Conservation (phyloP, 129 eudicot genomes). For the Helichrysum umbraculigerum region DNA sequence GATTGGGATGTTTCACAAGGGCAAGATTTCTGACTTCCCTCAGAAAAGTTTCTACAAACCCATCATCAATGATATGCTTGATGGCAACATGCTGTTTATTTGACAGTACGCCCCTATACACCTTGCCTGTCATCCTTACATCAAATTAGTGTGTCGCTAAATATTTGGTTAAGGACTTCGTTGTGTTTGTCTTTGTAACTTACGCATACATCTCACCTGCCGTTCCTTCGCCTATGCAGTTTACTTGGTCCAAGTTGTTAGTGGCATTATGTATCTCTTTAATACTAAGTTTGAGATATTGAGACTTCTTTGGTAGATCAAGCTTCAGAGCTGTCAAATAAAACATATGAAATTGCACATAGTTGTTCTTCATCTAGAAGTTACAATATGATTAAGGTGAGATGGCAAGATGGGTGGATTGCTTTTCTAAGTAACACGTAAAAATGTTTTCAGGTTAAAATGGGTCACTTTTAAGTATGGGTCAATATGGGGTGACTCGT, state of each 20-base stretch:
- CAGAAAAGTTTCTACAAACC: slow-evolving; percentile 50
- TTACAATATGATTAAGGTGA: slow-evolving; percentile 1
- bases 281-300: slow-evolving; percentile 35
- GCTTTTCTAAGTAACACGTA: not conserved
- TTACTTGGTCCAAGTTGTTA: slow-evolving; percentile 44
- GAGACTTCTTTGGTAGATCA: slow-evolving; percentile 46
- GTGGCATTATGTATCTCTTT: slow-evolving; percentile 60
- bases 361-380: slow-evolving; percentile 5
- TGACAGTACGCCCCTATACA: slow-evolving; percentile 51
- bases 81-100: slow-evolving; percentile 53
- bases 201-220: slow-evolving; percentile 40
- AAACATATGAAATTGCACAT: slow-evolving; percentile 7
- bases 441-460: not conserved
- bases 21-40: slow-evolving; percentile 63
- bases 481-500: not conserved
- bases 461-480: not conserved
- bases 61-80: slow-evolving; percentile 57
- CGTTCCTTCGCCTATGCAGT: slow-evolving; percentile 70
- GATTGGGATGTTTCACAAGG: slow-evolving; percentile 65
- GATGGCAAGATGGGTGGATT: no score
- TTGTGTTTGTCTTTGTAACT: not conserved
- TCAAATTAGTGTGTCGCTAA: slow-evolving; percentile 5
- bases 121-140: slow-evolving; percentile 47
- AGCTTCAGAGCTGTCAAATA: slow-evolving; percentile 30
- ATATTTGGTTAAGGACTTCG: not conserved